Evolutionary conservation across 2,329 filamentous ascomycete species (phyloP), one percentile per base, ranked within the genome.

Genomic region (Aspergillus clavatus): DNA sequence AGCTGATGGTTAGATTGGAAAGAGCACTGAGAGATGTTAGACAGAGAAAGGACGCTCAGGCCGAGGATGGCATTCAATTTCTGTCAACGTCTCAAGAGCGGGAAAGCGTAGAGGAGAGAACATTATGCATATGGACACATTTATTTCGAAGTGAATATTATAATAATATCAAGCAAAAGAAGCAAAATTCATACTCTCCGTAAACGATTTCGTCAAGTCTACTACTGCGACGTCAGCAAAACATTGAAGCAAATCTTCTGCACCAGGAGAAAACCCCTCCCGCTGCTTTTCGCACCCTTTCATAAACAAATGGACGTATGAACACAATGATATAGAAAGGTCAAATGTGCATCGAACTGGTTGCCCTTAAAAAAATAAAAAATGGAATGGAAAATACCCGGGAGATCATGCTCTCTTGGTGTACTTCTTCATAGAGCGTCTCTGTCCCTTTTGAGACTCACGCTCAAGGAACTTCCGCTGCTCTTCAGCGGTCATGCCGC

Each of bases 401-500:
- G n/a, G 23, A 26, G 21, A 41, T 5, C 40, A 54, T 66, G 75
- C 46, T 60, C 73, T 76, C 56, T 75, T 72, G 22, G 76, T 79
- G 67, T 75, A 74, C 71, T 75, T 83, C 76, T 86, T 86, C 69
- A 78, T 74, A 44, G 71, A 73, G 66, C 78, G 83, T 63, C 71
- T 75, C 55, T 74, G 67, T 69, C 86, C 84, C 78, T 84, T 87
- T 64, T 89, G 84, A 58, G 78, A 81, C 76, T 91, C 87, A 69
- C 82, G 86, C 57, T 90, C 87, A 45, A 91, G 77, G 65, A 83
- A 91, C 72, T 88, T 89, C 75, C 87, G 87, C 76, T 91, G 87
- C 49, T 86, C 85, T 69, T 90, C 89, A 44, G 87, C 86, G 59
- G 84, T 85, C 60, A 91, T 78, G 10, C 78, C 78, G 60, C 83